Base-by-base conservation (phyloP, 495 filamentous ascomycete genomes). In the Neurospora sp. region DNA sequence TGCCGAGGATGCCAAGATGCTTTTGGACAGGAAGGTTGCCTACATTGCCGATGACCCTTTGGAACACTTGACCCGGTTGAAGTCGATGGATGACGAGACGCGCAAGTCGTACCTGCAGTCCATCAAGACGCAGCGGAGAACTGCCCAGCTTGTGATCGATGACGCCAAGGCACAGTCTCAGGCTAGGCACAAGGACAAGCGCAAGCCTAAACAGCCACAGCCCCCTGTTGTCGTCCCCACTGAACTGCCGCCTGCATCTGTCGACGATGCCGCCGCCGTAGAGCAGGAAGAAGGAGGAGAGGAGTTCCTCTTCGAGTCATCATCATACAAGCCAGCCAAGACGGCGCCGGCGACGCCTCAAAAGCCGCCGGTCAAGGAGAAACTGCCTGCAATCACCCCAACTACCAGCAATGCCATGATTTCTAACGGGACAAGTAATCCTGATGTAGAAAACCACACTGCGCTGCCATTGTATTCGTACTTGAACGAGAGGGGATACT, bases 1-100 rank as follows among this genome's bases (percentile, higher is more conserved):
- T 87, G 90, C 92, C 1, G 96, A 98, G 80, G 96, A 99, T 83
- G 94, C 90, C 3, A 87, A 89, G 71, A 78, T 97, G 71, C 87
- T 99, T 40, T 90, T 97, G 73, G 93, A 97, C 75, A 91, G 90
- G 76, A 89, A 87, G 76, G 87, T 89, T 76, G 94, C 87, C 72
- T 94, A 91, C 81, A 87, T 97, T 73, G 90, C 91, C 76, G 90
- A 97, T 79, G 94, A 96, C 80, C 83, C 84, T 35, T 81, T 84
- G 37, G 89, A 86, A 72, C 94, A 98, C 78, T 83, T 85, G 8
- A 74, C 83, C 20, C 87, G 84, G 68, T 86, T 96, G 75, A 80
- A 85, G 69, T 78, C 86, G 5, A 83, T 93, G 74, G 81, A 86
- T 74, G 84, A 85, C 41, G 78, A 83, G 70, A 87, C 89, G 72